Base-by-base conservation (phyloP, 2,329 filamentous ascomycete species). In the Fusarium buharicum region DNA sequence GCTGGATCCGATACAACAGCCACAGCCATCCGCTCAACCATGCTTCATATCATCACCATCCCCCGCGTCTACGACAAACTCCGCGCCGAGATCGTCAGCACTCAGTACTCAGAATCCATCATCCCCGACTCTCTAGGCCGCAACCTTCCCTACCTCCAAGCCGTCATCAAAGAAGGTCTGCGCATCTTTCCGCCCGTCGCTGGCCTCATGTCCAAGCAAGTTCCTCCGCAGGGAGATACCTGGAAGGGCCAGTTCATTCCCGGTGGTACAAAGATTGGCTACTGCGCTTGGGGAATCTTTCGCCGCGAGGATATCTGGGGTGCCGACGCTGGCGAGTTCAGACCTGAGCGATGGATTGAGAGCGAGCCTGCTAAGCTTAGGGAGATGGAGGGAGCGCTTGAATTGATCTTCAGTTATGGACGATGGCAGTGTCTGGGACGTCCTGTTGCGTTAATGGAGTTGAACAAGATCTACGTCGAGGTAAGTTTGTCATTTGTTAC, bases 1-100 rank as follows among this genome's bases (percentile, higher is more conserved):
- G 84, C 84, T 5, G 85, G 85, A 4, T 83, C 83, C 1, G 85
- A 87, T 57, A 86, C 83, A 4, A 85, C 84, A 0, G 83, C 85
- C 0, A 84, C 82, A 0, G 79, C 79, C 2, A 78, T 88, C 10
- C 80, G 85, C 3, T 75, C 79, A 33, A 84, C 79, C 1, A 61
- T 87, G 50, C 77, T 86, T 18, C 78, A 83, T 67, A 69, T 87
- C 51, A 78, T 81, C 18, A 82, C 79, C n/a, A 81, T 78, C 20
- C 81, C 81, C 0, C 74, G 74, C 1, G 78, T 84, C 1, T 77
- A 81, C 53, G 52, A 62, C 4, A 79, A 77, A 72, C 73, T 88
- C 0, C 78, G 79, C 6, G 34, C 39, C 37, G 73, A 69, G 31
- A 72, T 68, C 22, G 58, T 56, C 20, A 45, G 63, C 3, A 45